These are phyloP conservation scores for Thalia dealbata DNA, from an alignment of 176 grass and related monocot species.

Conservation along the genomic window DNA sequence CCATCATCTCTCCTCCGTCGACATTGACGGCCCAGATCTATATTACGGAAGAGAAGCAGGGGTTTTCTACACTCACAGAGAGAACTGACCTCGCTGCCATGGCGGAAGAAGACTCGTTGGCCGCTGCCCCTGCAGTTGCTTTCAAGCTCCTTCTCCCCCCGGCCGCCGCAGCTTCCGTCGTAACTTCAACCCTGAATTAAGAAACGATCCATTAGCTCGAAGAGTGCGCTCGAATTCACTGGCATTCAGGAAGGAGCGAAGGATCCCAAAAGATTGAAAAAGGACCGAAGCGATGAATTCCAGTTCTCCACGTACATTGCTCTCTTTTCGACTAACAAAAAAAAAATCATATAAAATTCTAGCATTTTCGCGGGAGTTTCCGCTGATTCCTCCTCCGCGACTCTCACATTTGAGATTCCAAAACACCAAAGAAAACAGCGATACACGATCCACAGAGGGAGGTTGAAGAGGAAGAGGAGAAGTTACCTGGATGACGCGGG, in stretches of 20 bases:
- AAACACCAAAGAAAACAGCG: background rate
- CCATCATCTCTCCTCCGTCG: background rate
- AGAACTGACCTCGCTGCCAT: background rate
- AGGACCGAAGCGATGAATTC: background rate
- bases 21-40: background rate
- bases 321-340: background rate
- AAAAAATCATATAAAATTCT: background rate
- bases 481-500: background rate
- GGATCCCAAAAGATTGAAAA: background rate
- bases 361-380: too few species aligned
- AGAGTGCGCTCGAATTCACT: background rate
- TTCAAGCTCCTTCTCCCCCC: constrained; percentile 13
- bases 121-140: background rate
- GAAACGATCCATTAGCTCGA: background rate
- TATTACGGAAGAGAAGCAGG: background rate
- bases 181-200: background rate
- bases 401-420: background rate
- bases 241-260: background rate
- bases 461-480: background rate
- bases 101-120: constrained; percentile 3
- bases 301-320: background rate
- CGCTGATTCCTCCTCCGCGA: background rate
- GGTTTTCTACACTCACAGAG: background rate
- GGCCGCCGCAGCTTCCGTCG: background rate
- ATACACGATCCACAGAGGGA: background rate